Evolutionary conservation across 345 rosid genomes (phyloP).

Genomic region (Eucalyptus grandis): DNA sequence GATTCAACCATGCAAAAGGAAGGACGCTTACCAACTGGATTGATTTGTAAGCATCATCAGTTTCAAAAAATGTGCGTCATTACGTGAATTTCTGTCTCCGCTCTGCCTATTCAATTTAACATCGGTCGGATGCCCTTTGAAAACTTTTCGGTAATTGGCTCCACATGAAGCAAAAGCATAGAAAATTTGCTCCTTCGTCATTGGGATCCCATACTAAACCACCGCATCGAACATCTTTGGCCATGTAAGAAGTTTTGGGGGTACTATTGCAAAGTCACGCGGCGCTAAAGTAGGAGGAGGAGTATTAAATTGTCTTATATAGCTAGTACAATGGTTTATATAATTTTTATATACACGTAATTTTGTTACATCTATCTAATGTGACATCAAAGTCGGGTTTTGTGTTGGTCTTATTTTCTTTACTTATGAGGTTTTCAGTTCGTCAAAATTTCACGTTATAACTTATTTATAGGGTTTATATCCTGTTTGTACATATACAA

Average conservation of each 20-base stretch:
- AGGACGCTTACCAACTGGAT: background rate
- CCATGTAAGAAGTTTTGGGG: background rate
- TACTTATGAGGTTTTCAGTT: accelerated
- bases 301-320: background rate
- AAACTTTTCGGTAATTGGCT: background rate
- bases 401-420: background rate
- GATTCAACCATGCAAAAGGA: background rate
- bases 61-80: background rate
- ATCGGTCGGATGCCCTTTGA: background rate
- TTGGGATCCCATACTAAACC: background rate
- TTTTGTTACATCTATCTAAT: background rate
- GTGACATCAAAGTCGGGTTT: background rate
- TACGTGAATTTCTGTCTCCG: background rate
- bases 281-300: background rate
- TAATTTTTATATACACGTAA: background rate
- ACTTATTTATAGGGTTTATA: background rate
- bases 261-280: background rate
- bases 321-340: background rate
- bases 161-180: background rate
- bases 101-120: background rate
- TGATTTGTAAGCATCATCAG: background rate
- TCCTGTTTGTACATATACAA: background rate
- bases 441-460: background rate
- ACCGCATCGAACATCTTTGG: background rate
- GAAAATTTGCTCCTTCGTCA: background rate